Base-by-base conservation (phyloP, 306 rosid species). In the Cicer cuneatum region DNA sequence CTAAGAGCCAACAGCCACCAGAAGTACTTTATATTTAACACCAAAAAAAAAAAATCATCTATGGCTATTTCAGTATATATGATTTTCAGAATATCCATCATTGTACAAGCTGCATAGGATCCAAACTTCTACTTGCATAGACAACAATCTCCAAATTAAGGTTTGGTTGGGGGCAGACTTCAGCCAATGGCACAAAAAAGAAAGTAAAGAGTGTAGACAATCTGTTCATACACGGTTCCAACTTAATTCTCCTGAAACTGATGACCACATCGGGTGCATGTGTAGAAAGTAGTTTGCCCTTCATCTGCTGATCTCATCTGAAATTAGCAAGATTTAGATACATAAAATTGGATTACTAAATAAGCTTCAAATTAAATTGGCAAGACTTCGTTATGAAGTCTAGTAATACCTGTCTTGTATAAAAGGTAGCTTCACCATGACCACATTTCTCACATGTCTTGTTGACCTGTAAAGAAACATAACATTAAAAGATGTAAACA, bases 381-480 rank as follows among this genome's bases (percentile, higher is more conserved):
- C 8, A 41, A 71, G 49, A 16, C 51, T 67, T 52, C 71, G 14
- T 52, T 43, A 33, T 62, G 12, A 41, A 39, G 35, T 40, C 15
- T 70, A 48, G 67, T 47, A 14, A 61, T 69, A 84, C 88, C 88
- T 78, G 88, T 78, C 81, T 64, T 66, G 85, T 78, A 59, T 74
- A 78, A 71, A 56, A 85, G 41, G 45, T 67, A 75, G 93, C 92
- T 74, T 90, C 98, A 64, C 77, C 93, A 73, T 88, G 85, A 18
- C 90, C 96, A 60, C 98, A 92, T 71, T 92, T 90, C 47, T 92
- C 98, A 71, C 96, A 92, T 78, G 58, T 87, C 69, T 82, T 85
- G 83, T 85, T 87, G 51, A 81, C 89, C 93, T 92, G 84, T 60
- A 35, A 78, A 59, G 43, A 66, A 66, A 18, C 21, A 24, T 56